These are phyloP conservation scores for Aspergillus aculeatinus DNA, from an alignment of 2,329 filamentous ascomycete species.

Conservation along the genomic window DNA sequence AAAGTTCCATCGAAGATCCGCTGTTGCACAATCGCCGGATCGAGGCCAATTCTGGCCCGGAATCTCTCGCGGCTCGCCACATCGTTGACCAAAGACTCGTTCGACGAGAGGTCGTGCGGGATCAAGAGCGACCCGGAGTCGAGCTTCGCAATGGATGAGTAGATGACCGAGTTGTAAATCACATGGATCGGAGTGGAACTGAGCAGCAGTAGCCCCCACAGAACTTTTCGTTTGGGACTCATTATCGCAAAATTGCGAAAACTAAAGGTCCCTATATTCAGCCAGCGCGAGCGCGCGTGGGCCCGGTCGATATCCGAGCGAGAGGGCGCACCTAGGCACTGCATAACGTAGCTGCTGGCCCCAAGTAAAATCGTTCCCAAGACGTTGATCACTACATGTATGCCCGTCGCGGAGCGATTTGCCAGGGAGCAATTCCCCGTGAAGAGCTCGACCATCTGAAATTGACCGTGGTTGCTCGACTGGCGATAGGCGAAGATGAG, in stretches of 20 bases:
- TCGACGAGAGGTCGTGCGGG: too few relatives aligned
- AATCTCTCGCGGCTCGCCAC: too few relatives aligned
- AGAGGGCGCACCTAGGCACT: constrained; percentile 52
- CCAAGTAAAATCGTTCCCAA: constrained; percentile 48
- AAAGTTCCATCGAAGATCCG: too few relatives aligned
- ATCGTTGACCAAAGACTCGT: too few relatives aligned
- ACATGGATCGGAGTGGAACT: constrained; percentile 21
- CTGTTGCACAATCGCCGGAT: too few relatives aligned
- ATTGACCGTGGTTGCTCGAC: not conserved
- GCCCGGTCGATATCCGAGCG: constrained; percentile 50
- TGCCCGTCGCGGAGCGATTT: constrained; percentile 9
- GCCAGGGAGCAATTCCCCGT: not conserved
- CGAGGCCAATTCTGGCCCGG: too few relatives aligned
- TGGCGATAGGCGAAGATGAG: not conserved
- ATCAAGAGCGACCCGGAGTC: too few relatives aligned
- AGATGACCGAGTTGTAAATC: constrained; percentile 11
- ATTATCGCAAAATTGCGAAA: constrained; percentile 25
- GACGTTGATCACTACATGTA: constrained; percentile 52
- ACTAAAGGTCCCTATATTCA: constrained; percentile 47
- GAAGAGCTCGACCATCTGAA: not conserved
- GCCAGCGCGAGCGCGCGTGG: constrained; percentile 43
- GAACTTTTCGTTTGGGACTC: constrained; percentile 30
- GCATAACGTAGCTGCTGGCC: constrained; percentile 55
- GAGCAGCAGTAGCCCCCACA: constrained; percentile 15
- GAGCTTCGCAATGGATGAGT: too few relatives aligned